These are phyloP conservation scores for Eucalyptus caleyi DNA, from an alignment of 345 rosid species.

Conservation along the genomic window DNA sequence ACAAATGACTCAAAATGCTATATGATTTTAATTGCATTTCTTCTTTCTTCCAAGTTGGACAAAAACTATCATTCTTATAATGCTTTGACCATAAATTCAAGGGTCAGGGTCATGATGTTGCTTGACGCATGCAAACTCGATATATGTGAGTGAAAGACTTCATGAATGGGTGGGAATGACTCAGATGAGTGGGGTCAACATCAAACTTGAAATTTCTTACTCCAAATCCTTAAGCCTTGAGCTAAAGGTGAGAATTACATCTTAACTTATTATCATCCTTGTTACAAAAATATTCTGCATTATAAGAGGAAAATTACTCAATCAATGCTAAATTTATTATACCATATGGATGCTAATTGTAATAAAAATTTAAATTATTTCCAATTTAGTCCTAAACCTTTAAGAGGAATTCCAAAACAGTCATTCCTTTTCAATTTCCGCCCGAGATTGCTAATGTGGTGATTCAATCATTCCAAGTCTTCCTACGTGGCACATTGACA, in stretches of 20 bases:
- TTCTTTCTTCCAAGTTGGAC: not conserved
- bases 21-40: not conserved
- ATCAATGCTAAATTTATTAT: too few relatives aligned
- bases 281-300: not conserved
- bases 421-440: too few relatives aligned
- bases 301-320: not conserved
- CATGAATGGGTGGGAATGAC: not conserved
- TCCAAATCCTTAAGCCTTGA: not conserved
- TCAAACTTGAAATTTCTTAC: too few relatives aligned
- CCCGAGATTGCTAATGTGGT: too few relatives aligned
- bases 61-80: not conserved
- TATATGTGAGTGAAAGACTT: too few relatives aligned
- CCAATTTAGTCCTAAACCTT: too few relatives aligned
- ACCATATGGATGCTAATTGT: too few relatives aligned
- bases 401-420: too few relatives aligned
- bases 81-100: not conserved
- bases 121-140: not conserved
- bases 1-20: not conserved
- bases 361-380: too few relatives aligned
- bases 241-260: not conserved
- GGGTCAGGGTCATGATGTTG: fast-evolving
- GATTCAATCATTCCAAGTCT: too few relatives aligned
- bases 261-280: not conserved
- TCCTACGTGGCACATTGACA: too few relatives aligned
- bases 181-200: not conserved